Percentiles rank a stretch among this genome's conserved stretches.
phyloP scores from a whole-genome alignment of 2,329 filamentous ascomycete species.

The Didymella pomorum region DNA sequence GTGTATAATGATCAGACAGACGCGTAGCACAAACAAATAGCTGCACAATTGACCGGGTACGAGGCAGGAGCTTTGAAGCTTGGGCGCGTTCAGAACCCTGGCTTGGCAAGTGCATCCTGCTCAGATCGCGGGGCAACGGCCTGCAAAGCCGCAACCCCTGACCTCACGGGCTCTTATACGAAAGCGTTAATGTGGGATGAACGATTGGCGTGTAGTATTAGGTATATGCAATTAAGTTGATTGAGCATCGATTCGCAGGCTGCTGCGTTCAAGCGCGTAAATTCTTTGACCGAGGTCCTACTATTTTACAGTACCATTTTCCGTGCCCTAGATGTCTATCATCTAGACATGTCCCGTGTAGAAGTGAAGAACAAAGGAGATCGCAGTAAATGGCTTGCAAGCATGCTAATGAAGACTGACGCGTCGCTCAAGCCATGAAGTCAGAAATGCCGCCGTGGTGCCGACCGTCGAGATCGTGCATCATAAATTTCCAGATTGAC shows the following conservation, averaged over 20 bases:
- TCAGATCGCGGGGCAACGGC: constrained; percentile 18
- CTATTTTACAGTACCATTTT: constrained; percentile 24
- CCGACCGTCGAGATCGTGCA: constrained; percentile 40
- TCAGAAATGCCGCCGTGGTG: constrained; percentile 30
- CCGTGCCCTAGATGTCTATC: constrained; percentile 17
- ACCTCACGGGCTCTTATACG: not conserved
- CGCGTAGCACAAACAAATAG: constrained; percentile 11
- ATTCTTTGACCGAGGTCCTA: constrained; percentile 13
- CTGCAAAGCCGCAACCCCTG: constrained; percentile 16
- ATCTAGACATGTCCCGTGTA: constrained; percentile 17
- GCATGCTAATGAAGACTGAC: constrained; percentile 14
- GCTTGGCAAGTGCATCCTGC: constrained; percentile 9
- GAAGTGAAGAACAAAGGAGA: constrained; percentile 21
- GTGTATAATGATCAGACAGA: not conserved
- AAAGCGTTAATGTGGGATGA: constrained; percentile 4
- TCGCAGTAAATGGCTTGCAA: constrained; percentile 11
- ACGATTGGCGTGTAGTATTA: not conserved
- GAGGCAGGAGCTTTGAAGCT: constrained; percentile 20
- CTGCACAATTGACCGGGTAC: not conserved
- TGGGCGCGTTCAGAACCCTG: constrained; percentile 15
- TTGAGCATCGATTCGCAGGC: constrained; percentile 8
- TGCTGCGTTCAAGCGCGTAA: constrained; percentile 9
- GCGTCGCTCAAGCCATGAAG: constrained; percentile 28
- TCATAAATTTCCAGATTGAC: constrained; percentile 32
- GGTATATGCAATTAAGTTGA: constrained; percentile 4